Evolutionary conservation across 1,284 basidiomycete genomes (phyloP).

Genomic region (Cryptococcus wingfieldii): DNA sequence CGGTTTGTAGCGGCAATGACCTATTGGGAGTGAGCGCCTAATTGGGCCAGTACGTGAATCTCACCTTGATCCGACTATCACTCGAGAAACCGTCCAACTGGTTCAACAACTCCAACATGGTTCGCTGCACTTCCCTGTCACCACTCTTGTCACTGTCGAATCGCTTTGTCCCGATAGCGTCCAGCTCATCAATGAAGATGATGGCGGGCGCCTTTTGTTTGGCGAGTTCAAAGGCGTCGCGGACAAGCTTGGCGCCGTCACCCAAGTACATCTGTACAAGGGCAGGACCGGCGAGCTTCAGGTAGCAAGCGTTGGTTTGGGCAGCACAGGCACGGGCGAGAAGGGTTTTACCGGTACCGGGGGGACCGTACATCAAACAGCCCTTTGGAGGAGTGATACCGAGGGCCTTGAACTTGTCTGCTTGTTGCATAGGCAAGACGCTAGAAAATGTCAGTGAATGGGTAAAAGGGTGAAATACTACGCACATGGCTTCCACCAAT

Average conservation of each 20-base stretch:
- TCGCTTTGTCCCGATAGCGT: conserved; percentile 97
- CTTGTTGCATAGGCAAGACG: conserved; percentile 74
- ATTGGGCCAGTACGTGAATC: conserved; percentile 16
- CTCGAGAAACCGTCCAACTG: conserved; percentile 78
- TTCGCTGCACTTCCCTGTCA: conserved; percentile 97
- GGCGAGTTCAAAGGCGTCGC: conserved; percentile 95
- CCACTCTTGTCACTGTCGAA: conserved; percentile 97
- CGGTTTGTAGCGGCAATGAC: conserved; percentile 98
- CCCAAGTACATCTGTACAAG: conserved; percentile 79
- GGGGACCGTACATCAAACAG: conserved; percentile 73
- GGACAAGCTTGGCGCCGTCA: conserved; percentile 91
- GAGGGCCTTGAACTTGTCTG: conserved; percentile 73
- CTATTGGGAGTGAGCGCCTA: conserved; percentile 48
- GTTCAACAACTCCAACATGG: conserved; percentile 97
- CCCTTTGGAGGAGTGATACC: conserved; percentile 78
- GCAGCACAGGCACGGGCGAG: conserved; percentile 73
- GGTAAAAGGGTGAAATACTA: conserved; percentile 1
- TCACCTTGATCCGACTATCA: conserved; percentile 91
- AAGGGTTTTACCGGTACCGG: conserved; percentile 73
- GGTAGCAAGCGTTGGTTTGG: conserved; percentile 74
- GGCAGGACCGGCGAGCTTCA: conserved; percentile 72
- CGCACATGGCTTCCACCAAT: conserved; percentile 67
- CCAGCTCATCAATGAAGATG: conserved; percentile 98
- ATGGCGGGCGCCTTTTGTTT: conserved; percentile 98
- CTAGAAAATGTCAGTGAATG: conserved; percentile 21